Evolutionary conservation across 129 eudicot species (phyloP).

Genomic region (Ambrosia artemisiifolia): DNA sequence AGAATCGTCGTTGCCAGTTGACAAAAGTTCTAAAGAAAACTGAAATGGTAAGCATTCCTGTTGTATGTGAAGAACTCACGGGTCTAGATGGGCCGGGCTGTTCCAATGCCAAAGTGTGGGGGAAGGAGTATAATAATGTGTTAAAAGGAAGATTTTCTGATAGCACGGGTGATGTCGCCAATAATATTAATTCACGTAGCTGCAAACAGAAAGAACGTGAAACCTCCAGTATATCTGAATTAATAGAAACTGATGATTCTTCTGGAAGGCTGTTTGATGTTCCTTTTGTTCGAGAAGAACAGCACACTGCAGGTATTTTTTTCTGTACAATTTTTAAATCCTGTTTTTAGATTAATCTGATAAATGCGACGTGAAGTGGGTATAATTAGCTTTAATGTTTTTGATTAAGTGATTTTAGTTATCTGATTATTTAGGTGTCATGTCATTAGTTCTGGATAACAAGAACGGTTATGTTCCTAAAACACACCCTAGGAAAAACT

Average conservation of each 20-base stretch:
- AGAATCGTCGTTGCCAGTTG: constrained; percentile 50
- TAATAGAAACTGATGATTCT: constrained; percentile 36
- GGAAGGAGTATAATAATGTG: constrained; percentile 51
- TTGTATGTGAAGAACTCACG: constrained; percentile 39
- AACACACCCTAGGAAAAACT: not conserved
- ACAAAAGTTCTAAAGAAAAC: constrained; percentile 66
- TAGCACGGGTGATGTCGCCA: constrained; percentile 42
- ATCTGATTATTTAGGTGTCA: not conserved
- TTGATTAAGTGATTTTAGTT: not conserved
- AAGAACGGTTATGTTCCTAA: not conserved
- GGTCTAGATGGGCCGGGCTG: constrained; percentile 34
- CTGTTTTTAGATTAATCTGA: not conserved
- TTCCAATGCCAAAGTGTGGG: constrained; percentile 46
- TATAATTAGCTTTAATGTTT: not conserved
- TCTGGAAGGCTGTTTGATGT: constrained; percentile 60
- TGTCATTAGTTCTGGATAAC: not conserved
- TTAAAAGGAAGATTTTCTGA: constrained; percentile 52
- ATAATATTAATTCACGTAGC: constrained; percentile 20
- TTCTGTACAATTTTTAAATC: not conserved
- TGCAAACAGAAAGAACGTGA: constrained; percentile 50
- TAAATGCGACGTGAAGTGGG: not conserved
- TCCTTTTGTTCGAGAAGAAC: constrained; percentile 53
- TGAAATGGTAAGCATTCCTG: constrained; percentile 57
- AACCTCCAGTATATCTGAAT: constrained; percentile 35
- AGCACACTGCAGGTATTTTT: constrained; percentile 42